These are phyloP conservation scores for Hydnomerulius pinastri DNA, from an alignment of 768 basidiomycete genomes.

Conservation along the genomic window DNA sequence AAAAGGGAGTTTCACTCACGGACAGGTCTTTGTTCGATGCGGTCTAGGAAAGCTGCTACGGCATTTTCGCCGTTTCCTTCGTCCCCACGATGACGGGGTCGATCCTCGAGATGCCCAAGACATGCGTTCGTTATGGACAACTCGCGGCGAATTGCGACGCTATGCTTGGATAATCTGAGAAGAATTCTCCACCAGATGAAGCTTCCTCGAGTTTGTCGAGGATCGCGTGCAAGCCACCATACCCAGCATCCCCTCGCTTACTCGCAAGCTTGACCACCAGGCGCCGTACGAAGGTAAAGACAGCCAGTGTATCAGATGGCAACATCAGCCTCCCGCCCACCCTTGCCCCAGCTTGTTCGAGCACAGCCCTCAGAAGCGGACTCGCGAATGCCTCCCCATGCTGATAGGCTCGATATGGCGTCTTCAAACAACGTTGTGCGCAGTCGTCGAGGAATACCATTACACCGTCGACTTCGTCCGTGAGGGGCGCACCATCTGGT, in stretches of 20 bases:
- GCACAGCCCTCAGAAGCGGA: constrained; percentile 75
- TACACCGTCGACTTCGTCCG: constrained; percentile 56
- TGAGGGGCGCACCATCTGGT: constrained; percentile 55
- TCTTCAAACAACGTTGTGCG: constrained; percentile 75
- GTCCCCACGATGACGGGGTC: not conserved
- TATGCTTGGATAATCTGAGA: constrained; percentile 36
- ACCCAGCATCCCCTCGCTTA: constrained; percentile 49
- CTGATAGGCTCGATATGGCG: constrained; percentile 57
- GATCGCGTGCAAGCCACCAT: constrained; percentile 33
- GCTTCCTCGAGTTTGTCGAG: constrained; percentile 39
- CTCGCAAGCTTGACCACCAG: constrained; percentile 58
- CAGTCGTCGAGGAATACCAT: constrained; percentile 84
- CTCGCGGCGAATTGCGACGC: constrained; percentile 47
- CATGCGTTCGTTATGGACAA: constrained; percentile 40
- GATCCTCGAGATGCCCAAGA: constrained; percentile 34
- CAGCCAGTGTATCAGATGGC: constrained; percentile 62
- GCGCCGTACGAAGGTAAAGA: constrained; percentile 65
- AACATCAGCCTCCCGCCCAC: constrained; percentile 52
- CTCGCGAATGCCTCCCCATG: constrained; percentile 51
- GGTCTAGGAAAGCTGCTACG: constrained; percentile 46
- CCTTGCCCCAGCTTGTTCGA: constrained; percentile 79
- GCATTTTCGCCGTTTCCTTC: constrained; percentile 5
- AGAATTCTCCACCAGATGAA: constrained; percentile 31
- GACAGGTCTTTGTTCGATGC: constrained; percentile 42
- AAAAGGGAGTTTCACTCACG: constrained; percentile 46